A percentile compares a stretch with the other conserved stretches of the same genome.
Conservation (phyloP, 2,329 filamentous ascomycete species). For the Colletotrichum abscissum region DNA sequence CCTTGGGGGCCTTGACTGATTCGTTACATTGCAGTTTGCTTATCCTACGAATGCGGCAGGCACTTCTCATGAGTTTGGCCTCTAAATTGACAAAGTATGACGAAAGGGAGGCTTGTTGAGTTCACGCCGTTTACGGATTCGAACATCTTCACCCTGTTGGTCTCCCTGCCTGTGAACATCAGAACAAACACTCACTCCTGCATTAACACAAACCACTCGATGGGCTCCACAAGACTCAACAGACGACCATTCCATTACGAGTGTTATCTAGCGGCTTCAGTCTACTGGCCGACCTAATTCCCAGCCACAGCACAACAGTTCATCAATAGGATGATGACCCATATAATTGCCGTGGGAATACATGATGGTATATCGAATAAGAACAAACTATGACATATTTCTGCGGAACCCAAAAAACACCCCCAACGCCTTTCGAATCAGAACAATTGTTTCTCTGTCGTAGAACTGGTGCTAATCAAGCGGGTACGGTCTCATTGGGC, state of each 20-base stretch:
- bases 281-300: slow-evolving; percentile 4
- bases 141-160: background rate
- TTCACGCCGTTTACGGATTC: background rate
- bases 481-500: background rate
- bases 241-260: slow-evolving; percentile 14
- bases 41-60: too few relatives aligned
- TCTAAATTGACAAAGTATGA: background rate
- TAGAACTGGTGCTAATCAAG: background rate
- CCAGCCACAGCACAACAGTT: background rate
- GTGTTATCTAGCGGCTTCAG: slow-evolving; percentile 3
- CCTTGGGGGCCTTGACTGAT: too few relatives aligned
- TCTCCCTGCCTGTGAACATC: background rate
- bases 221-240: background rate
- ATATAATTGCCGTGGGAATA: background rate
- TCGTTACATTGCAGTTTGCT: too few relatives aligned
- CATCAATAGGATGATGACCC: background rate
- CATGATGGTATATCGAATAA: slow-evolving; percentile 29
- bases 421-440: slow-evolving; percentile 19
- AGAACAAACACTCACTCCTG: background rate
- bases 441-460: background rate
- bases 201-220: background rate
- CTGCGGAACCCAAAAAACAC: background rate
- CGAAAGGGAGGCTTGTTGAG: background rate
- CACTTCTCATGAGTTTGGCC: too few relatives aligned
- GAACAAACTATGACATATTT: slow-evolving; percentile 8